Evolutionary conservation across 495 filamentous ascomycete genomes (phyloP).

Genomic region (Trichoderma asperelloides): DNA sequence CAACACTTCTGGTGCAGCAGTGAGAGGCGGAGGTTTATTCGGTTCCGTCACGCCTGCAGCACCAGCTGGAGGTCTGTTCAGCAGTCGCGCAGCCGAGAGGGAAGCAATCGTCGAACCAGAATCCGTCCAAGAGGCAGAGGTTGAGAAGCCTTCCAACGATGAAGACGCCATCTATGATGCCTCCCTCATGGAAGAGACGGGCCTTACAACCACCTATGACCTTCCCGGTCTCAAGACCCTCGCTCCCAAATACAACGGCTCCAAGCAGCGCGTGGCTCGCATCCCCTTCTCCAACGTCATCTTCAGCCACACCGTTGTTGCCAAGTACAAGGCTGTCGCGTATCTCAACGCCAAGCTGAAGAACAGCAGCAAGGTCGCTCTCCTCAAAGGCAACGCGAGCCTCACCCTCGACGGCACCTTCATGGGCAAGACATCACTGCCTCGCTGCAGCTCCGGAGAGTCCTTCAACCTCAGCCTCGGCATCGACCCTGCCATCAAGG

Average conservation of each 20-base stretch:
- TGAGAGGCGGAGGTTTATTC: neutral
- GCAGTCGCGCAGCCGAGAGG: neutral
- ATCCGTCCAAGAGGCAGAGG: neutral
- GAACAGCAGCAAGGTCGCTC: constrained; percentile 49
- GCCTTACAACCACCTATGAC: constrained; percentile 56
- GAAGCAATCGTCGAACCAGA: neutral
- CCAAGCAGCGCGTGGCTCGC: constrained; percentile 40
- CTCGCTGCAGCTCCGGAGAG: constrained; percentile 47
- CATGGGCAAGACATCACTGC: constrained; percentile 50
- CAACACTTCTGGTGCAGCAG: neutral
- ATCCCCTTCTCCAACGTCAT: constrained; percentile 30
- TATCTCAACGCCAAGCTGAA: constrained; percentile 57
- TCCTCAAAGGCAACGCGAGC: constrained; percentile 51
- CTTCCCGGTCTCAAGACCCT: constrained; percentile 45
- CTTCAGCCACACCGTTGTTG: constrained; percentile 49
- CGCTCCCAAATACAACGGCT: constrained; percentile 28
- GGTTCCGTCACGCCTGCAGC: neutral
- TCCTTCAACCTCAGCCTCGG: constrained; percentile 52
- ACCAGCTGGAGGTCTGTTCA: neutral
- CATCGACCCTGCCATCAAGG: constrained; percentile 53
- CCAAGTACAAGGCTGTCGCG: constrained; percentile 56
- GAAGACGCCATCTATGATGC: constrained; percentile 13
- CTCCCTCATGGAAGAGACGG: constrained; percentile 38
- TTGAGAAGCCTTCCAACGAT: neutral
- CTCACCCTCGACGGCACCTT: constrained; percentile 63